Percentiles rank a stretch among this genome's conserved stretches.
Conservation (phyloP, 108 stramenopile genomes). For the Nitzschia sp. region DNA sequence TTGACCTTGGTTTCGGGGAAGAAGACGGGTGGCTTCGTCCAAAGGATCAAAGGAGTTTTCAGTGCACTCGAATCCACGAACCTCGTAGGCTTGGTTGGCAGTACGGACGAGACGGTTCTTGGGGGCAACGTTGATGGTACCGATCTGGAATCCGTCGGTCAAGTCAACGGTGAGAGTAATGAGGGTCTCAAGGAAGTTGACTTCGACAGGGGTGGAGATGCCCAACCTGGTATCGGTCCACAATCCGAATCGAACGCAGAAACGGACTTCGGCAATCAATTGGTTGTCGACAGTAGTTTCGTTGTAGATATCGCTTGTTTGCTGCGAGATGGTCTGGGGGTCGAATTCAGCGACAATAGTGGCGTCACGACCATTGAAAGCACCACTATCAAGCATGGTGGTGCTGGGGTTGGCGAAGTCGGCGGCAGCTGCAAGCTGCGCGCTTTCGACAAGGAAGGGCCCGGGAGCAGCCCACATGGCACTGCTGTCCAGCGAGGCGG, state of each 20-base stretch:
- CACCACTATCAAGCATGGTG: not conserved
- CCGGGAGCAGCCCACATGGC: not conserved
- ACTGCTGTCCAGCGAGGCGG: not conserved
- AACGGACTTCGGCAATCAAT: not conserved
- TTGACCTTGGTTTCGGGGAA: constrained; percentile 10
- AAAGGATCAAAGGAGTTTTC: not conserved
- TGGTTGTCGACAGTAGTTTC: not conserved
- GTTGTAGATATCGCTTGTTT: not conserved
- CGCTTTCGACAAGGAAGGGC: not conserved
- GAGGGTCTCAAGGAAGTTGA: constrained; percentile 22
- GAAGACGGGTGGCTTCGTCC: not conserved
- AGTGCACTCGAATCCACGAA: constrained; percentile 14
- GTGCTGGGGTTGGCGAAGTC: not conserved
- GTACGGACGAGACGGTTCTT: constrained; percentile 15
- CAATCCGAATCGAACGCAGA: constrained; percentile 4
- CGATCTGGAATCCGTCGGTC: constrained; percentile 7
- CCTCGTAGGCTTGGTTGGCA: constrained; percentile 1
- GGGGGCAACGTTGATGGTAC: not conserved
- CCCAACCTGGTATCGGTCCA: not conserved
- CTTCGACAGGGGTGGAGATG: constrained; percentile 12
- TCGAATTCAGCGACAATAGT: constrained; percentile 2
- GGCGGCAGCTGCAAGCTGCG: not conserved
- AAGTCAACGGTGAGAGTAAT: constrained; percentile 16
- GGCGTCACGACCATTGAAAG: not conserved
- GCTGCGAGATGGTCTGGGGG: not conserved